Base-by-base conservation (phyloP, 805 yeast species). In the Candida pseudoglaebosa region DNA sequence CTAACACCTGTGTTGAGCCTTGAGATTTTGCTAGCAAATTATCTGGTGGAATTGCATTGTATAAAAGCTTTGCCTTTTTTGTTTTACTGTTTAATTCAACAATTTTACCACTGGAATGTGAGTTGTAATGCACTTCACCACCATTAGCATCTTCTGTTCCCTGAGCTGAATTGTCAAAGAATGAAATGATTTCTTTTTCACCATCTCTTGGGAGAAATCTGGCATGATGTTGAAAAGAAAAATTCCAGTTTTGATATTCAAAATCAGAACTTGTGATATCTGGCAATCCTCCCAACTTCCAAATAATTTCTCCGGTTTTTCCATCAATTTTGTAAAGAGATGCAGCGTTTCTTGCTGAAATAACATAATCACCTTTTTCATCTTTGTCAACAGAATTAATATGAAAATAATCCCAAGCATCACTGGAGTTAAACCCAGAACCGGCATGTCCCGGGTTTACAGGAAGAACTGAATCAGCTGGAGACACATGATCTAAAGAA, bases 361-460 rank as follows among this genome's bases (percentile, higher is more conserved):
- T 26, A 15, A 62, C 32, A 43, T 63, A 63, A 40, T 61, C 58
- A 9, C 67, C 63, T 31, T 55, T 38, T 13, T 43, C 53, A 43
- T 62, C 64, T 40, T 63, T 65, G 39, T 62, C 69, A 24, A 62
- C 63, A 1, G 69, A 62, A 38, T 65, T 65, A 40, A 63, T 59
- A 43, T 65, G 69, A 54, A 62, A 62, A 38, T 59, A 63, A 44
- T 63, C 69, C 67, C 67, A 65, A 7, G 70, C 68, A 43, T 51
- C 57, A 38, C 56, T 47, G 6, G 62, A 56, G 28, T 55, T 55
- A 36, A 38, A 50, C 2, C 67, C 68, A n/a, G 51, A 43, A 13
- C 67, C 68, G 8, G 63, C 65, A n/a, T 48, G 52, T 3, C 59
- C 65, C 17, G 53, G 47, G n/a, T 49, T 51, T 13, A 61, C 34